A percentile compares a stretch with the other conserved stretches of the same genome.
Evolutionary conservation across 2,329 filamentous ascomycete species (phyloP).

Genomic region (Exophiala bonariae): DNA sequence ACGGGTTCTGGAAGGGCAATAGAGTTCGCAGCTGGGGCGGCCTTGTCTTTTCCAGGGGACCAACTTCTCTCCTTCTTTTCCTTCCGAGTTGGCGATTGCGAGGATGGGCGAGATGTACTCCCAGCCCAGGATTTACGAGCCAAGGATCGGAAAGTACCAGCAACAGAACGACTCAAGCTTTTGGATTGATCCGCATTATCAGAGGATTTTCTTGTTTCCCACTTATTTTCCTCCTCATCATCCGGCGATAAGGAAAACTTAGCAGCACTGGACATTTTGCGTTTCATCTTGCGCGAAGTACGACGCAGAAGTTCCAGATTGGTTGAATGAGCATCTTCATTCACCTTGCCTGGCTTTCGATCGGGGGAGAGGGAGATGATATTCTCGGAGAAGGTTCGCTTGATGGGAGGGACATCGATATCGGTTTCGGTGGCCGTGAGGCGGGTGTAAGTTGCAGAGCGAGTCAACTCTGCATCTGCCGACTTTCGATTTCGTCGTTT

Average conservation of each 20-base stretch:
- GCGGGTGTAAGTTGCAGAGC: slow-evolving; percentile 60
- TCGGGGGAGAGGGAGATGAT: slow-evolving; percentile 43
- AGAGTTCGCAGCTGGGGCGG: slow-evolving; percentile 4
- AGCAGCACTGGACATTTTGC: slow-evolving; percentile 31
- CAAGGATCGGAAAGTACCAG: slow-evolving; percentile 51
- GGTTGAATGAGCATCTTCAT: slow-evolving; percentile 18
- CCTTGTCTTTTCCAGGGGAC: slow-evolving; percentile 20
- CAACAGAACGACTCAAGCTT: slow-evolving; percentile 46
- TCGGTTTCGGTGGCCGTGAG: slow-evolving; percentile 44
- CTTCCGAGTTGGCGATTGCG: slow-evolving; percentile 43
- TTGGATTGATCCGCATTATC: slow-evolving; percentile 36
- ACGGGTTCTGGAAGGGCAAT: slow-evolving; percentile 16
- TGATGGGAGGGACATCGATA: slow-evolving; percentile 39
- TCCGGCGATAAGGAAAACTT: slow-evolving; percentile 37
- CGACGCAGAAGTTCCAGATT: slow-evolving; percentile 27
- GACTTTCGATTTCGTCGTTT: slow-evolving; percentile 4
- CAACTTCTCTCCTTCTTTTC: slow-evolving; percentile 27
- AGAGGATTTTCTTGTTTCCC: slow-evolving; percentile 2
- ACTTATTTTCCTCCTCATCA: slow-evolving; percentile 34
- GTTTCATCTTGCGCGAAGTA: slow-evolving; percentile 28
- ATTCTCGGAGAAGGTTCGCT: slow-evolving; percentile 52
- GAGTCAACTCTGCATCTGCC: slow-evolving; percentile 39
- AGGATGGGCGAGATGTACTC: slow-evolving; percentile 44
- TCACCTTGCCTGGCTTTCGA: slow-evolving; percentile 22
- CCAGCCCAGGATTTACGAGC: slow-evolving; percentile 53